Base-by-base conservation (phyloP, 441 rosid species). In the Hypseocharis bilobata region DNA sequence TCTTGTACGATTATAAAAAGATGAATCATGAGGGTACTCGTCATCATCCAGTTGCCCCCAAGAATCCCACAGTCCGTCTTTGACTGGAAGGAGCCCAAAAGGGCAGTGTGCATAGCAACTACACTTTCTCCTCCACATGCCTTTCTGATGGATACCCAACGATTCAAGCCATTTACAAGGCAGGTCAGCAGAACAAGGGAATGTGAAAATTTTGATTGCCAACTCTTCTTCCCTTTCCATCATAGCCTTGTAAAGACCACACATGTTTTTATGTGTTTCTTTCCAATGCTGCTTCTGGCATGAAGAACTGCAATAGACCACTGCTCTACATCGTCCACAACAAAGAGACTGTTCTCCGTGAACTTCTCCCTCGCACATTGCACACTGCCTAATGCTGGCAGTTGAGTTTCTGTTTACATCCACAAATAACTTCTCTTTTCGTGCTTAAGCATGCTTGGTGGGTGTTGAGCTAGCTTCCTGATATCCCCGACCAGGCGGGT, bases 401-500 rank as follows among this genome's bases (percentile, higher is more conserved):
- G 70, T 71, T 32, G 74, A 60, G 70, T 64, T 79, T 30, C 66
- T 54, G 64, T 72, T 76, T 3, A 62, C 61, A 75, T 78, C 82
- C 59, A 66, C 55, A 59, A 70, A 76, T 42, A 19, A 8, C 64
- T 74, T 80, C 27, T 83, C 85, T 64, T 55, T 66, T 0, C 73
- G 68, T 19, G 72, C 77, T 62, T 83, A 83, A 13, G 72, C 72
- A 67, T 77, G 66, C 70, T 77, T 79, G 62, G 82, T 79, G 40
- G 85, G 81, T 23, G 83, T 78, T 23, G 83, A 75, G 73, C 75
- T 63, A 47, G 78, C 68, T 61, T 84, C 85, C 40, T 82, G 86
- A 19, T 81, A 86, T 16, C 85, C 77, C 76, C 73, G 86, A 59
- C 84, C 77, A 0, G 86, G 88, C 0, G 94, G 89, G 67, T 83